Percentiles rank a stretch among this genome's conserved stretches.
Evolutionary conservation across 768 basidiomycete species (phyloP).

Genomic region (Panaeolus cyanescens): DNA sequence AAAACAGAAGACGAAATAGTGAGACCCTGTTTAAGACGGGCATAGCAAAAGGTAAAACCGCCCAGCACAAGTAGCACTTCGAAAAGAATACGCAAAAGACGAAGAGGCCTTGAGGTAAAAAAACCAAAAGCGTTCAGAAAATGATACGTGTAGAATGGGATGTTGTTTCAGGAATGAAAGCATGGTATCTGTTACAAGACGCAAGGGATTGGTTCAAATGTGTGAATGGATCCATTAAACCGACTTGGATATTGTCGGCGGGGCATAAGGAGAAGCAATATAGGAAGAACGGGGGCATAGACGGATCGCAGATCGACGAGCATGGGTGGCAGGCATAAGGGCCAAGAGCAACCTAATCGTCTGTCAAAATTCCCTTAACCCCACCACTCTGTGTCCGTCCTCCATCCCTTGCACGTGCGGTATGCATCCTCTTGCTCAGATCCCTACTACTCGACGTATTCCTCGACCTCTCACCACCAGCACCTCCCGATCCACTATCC

Average conservation of each 20-base stretch:
- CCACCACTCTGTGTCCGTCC: conserved; percentile 86
- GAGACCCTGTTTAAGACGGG: neutral
- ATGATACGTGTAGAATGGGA: neutral
- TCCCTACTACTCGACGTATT: conserved; percentile 16
- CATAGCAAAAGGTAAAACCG: too few species aligned
- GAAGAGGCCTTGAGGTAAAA: neutral
- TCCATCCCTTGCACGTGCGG: conserved; percentile 72
- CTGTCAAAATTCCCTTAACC: conserved; percentile 70
- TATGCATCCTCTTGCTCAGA: conserved; percentile 59
- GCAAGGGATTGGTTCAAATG: neutral
- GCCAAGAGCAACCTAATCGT: conserved; percentile 23
- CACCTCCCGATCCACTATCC: conserved; percentile 17
- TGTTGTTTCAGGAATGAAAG: neutral
- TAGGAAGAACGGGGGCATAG: neutral
- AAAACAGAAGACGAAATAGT: neutral
- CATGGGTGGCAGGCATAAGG: too few species aligned
- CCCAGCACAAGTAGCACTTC: neutral
- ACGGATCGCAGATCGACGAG: too few species aligned
- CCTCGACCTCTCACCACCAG: conserved; percentile 21
- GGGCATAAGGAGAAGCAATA: neutral
- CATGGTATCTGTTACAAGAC: neutral
- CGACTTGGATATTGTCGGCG: neutral
- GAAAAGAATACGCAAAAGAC: neutral
- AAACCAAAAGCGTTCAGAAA: too few species aligned
- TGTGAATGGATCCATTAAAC: neutral